Conservation (phyloP, 1,284 basidiomycete genomes). For the Leccinum huronense region DNA sequence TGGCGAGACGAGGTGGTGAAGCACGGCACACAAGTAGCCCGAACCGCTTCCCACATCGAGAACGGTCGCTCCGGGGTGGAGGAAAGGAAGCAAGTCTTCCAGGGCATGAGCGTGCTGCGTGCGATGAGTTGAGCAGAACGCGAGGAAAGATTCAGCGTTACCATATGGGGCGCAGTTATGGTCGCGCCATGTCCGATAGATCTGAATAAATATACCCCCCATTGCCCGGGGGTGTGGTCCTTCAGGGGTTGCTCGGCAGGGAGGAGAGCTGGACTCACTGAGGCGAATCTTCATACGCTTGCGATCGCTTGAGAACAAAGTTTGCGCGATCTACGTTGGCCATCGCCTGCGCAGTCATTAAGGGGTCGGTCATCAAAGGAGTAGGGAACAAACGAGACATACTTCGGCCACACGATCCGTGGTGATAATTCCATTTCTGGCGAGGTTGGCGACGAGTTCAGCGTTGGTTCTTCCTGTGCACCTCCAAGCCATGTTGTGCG, state of each 20-base stretch:
- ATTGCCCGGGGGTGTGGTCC: neutral
- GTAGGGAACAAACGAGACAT: slow-evolving; percentile 15
- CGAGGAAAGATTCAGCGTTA: slow-evolving; percentile 27
- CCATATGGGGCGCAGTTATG: slow-evolving; percentile 91
- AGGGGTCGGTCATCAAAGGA: neutral
- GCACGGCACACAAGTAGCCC: slow-evolving; percentile 74
- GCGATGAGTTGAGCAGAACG: slow-evolving; percentile 1
- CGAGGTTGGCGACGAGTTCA: slow-evolving; percentile 73
- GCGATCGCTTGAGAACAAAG: slow-evolving; percentile 55
- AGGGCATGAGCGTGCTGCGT: slow-evolving; percentile 79
- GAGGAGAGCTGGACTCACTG: slow-evolving; percentile 44
- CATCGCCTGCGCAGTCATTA: slow-evolving; percentile 57
- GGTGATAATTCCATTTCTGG: slow-evolving; percentile 51
- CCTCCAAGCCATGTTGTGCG: slow-evolving; percentile 72
- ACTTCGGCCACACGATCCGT: slow-evolving; percentile 52
- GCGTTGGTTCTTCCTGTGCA: slow-evolving; percentile 67
- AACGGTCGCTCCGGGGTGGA: slow-evolving; percentile 68
- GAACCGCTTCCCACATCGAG: slow-evolving; percentile 83
- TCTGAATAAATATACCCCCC: slow-evolving; percentile 37
- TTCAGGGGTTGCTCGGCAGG: neutral
- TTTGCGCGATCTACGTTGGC: slow-evolving; percentile 67
- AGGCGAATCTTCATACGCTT: slow-evolving; percentile 79
- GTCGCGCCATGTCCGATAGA: slow-evolving; percentile 79
- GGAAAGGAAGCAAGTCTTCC: slow-evolving; percentile 69
- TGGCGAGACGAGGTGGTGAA: slow-evolving; percentile 66